These are phyloP conservation scores for Peronosclerospora sorghi DNA, from an alignment of 352 stramenopile genomes.

Conservation along the genomic window DNA sequence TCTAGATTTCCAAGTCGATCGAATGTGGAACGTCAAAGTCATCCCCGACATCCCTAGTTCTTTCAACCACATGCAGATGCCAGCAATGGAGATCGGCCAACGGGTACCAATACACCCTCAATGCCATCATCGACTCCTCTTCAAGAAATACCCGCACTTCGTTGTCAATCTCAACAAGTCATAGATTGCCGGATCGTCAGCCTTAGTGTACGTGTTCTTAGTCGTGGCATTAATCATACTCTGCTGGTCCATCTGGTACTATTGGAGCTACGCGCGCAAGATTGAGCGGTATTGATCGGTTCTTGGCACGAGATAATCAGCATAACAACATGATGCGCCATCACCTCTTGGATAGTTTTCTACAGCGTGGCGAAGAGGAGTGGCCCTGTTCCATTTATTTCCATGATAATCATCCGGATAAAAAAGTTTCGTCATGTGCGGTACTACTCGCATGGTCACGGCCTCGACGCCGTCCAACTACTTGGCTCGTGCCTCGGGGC, in stretches of 20 bases:
- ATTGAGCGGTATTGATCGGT: slow-evolving; percentile 83
- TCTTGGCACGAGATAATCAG: slow-evolving; percentile 67
- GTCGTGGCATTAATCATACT: slow-evolving; percentile 58
- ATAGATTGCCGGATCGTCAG: no score
- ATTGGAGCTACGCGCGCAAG: slow-evolving; percentile 81
- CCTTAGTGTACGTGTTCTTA: slow-evolving; percentile 71
- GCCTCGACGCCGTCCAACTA: slow-evolving; percentile 36
- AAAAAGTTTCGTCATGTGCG: slow-evolving; percentile 76
- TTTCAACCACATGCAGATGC: no score
- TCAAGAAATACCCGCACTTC: no score
- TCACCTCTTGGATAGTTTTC: slow-evolving; percentile 73
- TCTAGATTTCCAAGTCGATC: no score
- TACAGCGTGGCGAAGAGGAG: slow-evolving; percentile 67
- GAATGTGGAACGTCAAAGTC: no score
- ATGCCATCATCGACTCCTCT: no score
- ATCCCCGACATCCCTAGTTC: no score
- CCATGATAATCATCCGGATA: slow-evolving; percentile 80
- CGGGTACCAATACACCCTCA: no score
- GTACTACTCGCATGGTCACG: slow-evolving; percentile 57
- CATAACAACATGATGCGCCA: slow-evolving; percentile 88
- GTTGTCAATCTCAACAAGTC: no score
- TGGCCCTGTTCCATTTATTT: slow-evolving; percentile 84
- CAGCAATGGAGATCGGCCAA: no score
- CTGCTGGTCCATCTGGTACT: slow-evolving; percentile 71
- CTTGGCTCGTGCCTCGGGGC: slow-evolving; percentile 48